A percentile compares a stretch with the other conserved stretches of the same genome.
Conservation (phyloP, 2,329 filamentous ascomycete species). For the Colletotrichum simmondsii region DNA sequence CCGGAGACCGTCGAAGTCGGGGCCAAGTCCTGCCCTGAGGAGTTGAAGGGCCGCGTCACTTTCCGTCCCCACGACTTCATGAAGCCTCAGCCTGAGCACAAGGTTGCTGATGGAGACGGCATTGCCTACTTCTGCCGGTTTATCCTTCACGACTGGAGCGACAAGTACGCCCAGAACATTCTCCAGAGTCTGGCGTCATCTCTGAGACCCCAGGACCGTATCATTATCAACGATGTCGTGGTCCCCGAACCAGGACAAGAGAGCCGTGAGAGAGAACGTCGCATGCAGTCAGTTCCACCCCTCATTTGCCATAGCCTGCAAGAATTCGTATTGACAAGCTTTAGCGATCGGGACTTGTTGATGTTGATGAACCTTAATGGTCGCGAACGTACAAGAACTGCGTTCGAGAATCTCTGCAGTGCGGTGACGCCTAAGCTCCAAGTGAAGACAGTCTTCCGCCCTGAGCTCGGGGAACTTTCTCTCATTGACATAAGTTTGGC, state of each 20-base stretch:
- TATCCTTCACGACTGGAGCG: conserved; percentile 63
- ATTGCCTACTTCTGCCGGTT: conserved; percentile 55
- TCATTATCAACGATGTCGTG: conserved; percentile 13
- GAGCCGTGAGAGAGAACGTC: neutral
- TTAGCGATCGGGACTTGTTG: conserved; percentile 15
- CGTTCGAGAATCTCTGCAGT: neutral
- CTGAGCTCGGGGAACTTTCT: neutral
- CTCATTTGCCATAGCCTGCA: neutral
- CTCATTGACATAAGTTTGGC: neutral
- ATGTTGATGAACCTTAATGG: conserved; percentile 23
- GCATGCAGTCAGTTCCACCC: conserved; percentile 1
- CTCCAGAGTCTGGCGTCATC: conserved; percentile 30
- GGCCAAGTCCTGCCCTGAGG: conserved; percentile 11
- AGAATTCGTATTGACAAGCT: neutral
- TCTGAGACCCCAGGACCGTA: neutral
- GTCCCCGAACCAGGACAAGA: conserved; percentile 3
- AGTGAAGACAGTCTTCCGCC: neutral
- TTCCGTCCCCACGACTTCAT: conserved; percentile 40
- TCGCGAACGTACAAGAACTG: conserved; percentile 6
- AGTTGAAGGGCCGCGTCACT: conserved; percentile 31
- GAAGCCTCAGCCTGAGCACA: conserved; percentile 37
- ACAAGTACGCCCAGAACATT: conserved; percentile 49
- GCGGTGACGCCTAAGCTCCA: neutral
- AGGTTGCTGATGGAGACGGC: conserved; percentile 37
- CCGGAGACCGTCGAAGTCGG: conserved; percentile 33